A percentile compares a stretch with the other conserved stretches of the same genome.
Evolutionary conservation across 345 rosid species (phyloP).

Genomic region (Salix exigua): DNA sequence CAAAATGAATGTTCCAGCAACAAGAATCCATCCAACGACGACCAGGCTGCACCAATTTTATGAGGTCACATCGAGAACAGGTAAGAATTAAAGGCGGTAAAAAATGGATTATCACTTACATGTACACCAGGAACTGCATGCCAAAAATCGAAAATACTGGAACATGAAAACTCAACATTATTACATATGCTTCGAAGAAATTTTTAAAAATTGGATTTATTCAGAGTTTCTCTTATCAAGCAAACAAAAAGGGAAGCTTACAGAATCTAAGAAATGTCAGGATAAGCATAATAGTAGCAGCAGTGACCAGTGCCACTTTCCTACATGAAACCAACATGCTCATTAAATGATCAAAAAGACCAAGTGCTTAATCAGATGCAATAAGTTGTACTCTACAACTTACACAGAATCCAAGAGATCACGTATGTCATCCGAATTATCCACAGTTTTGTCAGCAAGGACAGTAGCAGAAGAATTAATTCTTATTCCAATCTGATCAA

Average conservation of each 20-base stretch:
- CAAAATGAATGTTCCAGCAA: constrained; percentile 79
- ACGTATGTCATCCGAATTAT: constrained; percentile 51
- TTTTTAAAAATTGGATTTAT: not conserved
- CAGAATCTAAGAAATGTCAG: constrained; percentile 75
- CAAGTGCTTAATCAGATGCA: not conserved
- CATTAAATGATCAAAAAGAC: not conserved
- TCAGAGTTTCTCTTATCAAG: not conserved
- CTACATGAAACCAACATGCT: constrained; percentile 36
- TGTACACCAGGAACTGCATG: constrained; percentile 69
- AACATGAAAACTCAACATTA: constrained; percentile 13
- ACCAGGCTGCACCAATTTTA: constrained; percentile 60
- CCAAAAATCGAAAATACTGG: constrained; percentile 76
- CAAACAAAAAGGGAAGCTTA: constrained; percentile 32
- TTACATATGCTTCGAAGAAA: not conserved
- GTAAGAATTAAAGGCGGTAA: not conserved
- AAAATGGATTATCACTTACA: constrained; percentile 44
- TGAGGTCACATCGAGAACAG: not conserved
- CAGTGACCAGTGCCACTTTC: constrained; percentile 59
- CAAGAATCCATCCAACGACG: constrained; percentile 81
- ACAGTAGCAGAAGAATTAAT: constrained; percentile 51
- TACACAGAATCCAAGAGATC: constrained; percentile 76
- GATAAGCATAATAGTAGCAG: constrained; percentile 73
- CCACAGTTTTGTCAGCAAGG: constrained; percentile 48
- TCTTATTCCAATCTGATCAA: constrained; percentile 65
- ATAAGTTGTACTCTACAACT: constrained; percentile 8